Base-by-base conservation (phyloP, 805 yeast genomes). In the Lipomyces japonicus region DNA sequence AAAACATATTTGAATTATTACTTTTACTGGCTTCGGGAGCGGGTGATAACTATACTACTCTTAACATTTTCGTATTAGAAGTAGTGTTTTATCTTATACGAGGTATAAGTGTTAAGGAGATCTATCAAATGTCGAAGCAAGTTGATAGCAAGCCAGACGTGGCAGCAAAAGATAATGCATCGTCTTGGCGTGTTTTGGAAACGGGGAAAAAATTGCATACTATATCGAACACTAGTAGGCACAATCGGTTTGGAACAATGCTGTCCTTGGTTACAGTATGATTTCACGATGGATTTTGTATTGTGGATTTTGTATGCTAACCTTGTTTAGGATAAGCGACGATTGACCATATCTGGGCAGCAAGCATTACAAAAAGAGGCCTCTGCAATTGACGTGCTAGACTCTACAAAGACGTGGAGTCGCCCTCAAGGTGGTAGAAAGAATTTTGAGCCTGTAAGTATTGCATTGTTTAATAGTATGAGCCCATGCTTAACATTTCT, bases 221-320 rank as follows among this genome's bases (percentile, higher is more conserved):
- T 36, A 63, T 66, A 30, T 74, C 80, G 42, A 71, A 72, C 7
- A 25, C 76, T 75, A 65, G 68, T 73, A 86, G 98, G 41, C 98
- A 91, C 64, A 90, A 93, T 2, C 75, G 95, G 45, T 91, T 91
- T 70, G 98, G 98, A 0, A 82, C 97, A 0, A 70, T 90, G 55
- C 67, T 89, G 9, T 82, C 95, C 1, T 73, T 91, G 52, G 78
- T 83, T 21, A 23, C 40, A 3, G 50, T 37, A 30, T n/a, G 45
- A 14, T 22, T 6, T 19, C 19, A 7, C 21, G 14, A 34, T 24
- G 22, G 4, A 12, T 10, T 16, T 14, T 34, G 38, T 34, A 10
- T 6, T 9, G 7, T 16, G 19, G 19, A 10, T 12, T 10, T 14
- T 7, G 16, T 6, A 34, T 6, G 38, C 42, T 38, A 18, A 38